Conservation (phyloP, 345 rosid genomes). For the Pseudoturritis turrita region DNA sequence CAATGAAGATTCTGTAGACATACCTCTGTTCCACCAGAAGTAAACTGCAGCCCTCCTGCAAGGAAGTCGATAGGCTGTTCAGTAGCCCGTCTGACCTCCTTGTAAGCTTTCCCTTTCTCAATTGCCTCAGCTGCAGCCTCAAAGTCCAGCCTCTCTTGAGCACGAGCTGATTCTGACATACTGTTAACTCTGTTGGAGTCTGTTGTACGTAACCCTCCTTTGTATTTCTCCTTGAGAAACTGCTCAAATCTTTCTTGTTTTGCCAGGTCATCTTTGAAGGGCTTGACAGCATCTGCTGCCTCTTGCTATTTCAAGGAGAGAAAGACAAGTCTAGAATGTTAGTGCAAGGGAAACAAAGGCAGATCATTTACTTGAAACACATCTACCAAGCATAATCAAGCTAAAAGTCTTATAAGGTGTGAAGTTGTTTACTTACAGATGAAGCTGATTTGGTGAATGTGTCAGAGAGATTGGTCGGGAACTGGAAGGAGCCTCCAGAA, state of each 20-base stretch:
- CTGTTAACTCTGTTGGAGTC: slow-evolving; percentile 45
- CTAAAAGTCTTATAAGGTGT: neutral
- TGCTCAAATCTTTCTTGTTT: slow-evolving; percentile 93
- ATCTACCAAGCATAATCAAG: neutral
- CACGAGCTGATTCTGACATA: slow-evolving; percentile 92
- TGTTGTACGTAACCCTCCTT: slow-evolving; percentile 81
- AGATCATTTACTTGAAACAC: slow-evolving; percentile 3
- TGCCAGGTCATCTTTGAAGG: slow-evolving; percentile 77
- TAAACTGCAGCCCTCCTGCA: slow-evolving; percentile 60
- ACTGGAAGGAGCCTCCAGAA: slow-evolving; percentile 50
- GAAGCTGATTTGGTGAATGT: slow-evolving; percentile 75
- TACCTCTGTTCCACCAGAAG: slow-evolving; percentile 83
- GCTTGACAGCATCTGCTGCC: slow-evolving; percentile 57
- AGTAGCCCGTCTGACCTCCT: slow-evolving; percentile 39
- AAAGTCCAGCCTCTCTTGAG: slow-evolving; percentile 90
- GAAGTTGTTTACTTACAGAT: slow-evolving; percentile 49
- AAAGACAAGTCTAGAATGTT: neutral
- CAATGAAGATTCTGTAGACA: slow-evolving; percentile 1
- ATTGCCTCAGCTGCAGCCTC: slow-evolving; percentile 95
- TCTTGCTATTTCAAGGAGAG: slow-evolving; percentile 41
- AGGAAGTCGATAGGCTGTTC: slow-evolving; percentile 49
- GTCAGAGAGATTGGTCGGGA: slow-evolving; percentile 70
- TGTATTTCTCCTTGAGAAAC: slow-evolving; percentile 86
- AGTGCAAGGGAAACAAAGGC: slow-evolving; percentile 8
- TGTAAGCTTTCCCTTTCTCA: slow-evolving; percentile 60